Percentiles rank a stretch among this genome's conserved stretches.
Evolutionary conservation across 176 grass and related monocot species (phyloP).

Genomic region (Hordeum vulgare): MorexV3_pseudomolecules_assembly NC_058523.1:90462675-90463174

Average conservation of each 20-base stretch:
- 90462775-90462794: constrained; percentile 9
- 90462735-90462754: not conserved
- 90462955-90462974: not conserved
- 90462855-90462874: not conserved
- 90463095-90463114: not conserved
- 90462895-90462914: not conserved
- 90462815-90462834: not conserved
- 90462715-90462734: not conserved
- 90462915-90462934: not conserved
- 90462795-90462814: not conserved
- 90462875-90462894: not conserved
- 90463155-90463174: constrained; percentile 28
- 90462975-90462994: not conserved
- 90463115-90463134: constrained; percentile 17
- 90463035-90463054: not conserved
- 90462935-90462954: not conserved
- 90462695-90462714: not conserved
- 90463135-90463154: constrained; percentile 8
- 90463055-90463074: not conserved
- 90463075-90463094: constrained; percentile 13
- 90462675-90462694: not conserved
- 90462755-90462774: not conserved
- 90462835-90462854: not conserved
- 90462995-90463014: constrained; percentile 13
- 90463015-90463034: not conserved